Percentiles rank a stretch among this genome's conserved stretches.
Conservation (phyloP, 2,329 filamentous ascomycete species). For the Neocucurbitaria cava region DNA sequence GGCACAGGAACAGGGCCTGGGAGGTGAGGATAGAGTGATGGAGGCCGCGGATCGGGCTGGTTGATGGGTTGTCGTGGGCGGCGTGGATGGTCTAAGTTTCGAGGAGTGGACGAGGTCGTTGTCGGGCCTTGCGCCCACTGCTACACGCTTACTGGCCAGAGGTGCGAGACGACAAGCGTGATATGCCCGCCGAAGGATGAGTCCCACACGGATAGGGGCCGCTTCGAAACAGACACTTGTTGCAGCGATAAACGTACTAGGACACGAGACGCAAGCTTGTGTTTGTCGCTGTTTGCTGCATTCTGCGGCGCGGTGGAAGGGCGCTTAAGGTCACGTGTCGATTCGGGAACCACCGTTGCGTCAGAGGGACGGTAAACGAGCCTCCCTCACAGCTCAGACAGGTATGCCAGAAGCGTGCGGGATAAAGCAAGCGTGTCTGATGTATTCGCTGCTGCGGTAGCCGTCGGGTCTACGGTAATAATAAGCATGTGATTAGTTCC, state of each 20-base stretch:
- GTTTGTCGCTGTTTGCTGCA: constrained; percentile 15
- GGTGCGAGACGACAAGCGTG: constrained; percentile 30
- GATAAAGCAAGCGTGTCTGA: background rate
- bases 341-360: constrained; percentile 6
- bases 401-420: background rate
- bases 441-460: background rate
- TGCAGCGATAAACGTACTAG: constrained; percentile 1
- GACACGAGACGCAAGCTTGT: constrained; percentile 1
- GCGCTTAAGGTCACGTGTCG: constrained; percentile 22
- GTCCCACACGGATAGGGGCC: constrained; percentile 4
- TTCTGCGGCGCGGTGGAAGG: constrained; percentile 18
- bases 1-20: constrained; percentile 23
- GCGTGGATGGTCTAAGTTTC: constrained; percentile 28
- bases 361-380: constrained; percentile 1
- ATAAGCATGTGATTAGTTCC: background rate
- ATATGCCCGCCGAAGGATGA: constrained; percentile 16
- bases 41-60: constrained; percentile 19
- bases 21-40: constrained; percentile 15
- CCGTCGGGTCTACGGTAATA: background rate
- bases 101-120: constrained; percentile 32
- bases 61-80: constrained; percentile 29
- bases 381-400: background rate
- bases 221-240: constrained; percentile 3
- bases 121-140: constrained; percentile 33
- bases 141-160: constrained; percentile 37